phyloP scores from a whole-genome alignment of 371 early-diverging fungal genomes.

The Paraphysoderma sedebokerense region DNA sequence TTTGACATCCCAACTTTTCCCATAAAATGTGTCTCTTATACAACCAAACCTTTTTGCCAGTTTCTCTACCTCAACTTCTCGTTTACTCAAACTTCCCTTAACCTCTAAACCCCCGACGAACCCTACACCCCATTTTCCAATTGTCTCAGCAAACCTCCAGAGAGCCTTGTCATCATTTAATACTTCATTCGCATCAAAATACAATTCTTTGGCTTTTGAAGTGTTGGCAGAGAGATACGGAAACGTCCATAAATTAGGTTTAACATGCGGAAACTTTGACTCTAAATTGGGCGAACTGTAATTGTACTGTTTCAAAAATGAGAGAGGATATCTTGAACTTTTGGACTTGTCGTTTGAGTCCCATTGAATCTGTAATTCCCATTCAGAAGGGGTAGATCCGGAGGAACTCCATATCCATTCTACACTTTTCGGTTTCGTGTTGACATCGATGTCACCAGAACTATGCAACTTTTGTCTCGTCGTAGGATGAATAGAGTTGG shows the following conservation, averaged over 20 bases:
- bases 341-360: no score
- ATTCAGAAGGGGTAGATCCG: no score
- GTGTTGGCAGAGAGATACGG: no score
- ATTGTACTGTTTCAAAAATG: not conserved
- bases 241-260: no score
- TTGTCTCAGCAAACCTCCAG: no score
- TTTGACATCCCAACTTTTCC: slow-evolving; percentile 64
- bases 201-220: no score
- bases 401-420: not conserved
- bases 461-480: slow-evolving; percentile 66
- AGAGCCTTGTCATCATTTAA: no score
- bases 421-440: slow-evolving; percentile 20
- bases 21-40: slow-evolving; percentile 66
- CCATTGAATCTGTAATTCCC: no score
- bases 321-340: not conserved
- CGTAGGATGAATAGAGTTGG: slow-evolving; percentile 47
- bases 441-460: slow-evolving; percentile 44
- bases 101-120: no score
- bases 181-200: no score
- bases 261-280: no score
- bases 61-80: slow-evolving; percentile 14
- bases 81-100: slow-evolving; percentile 2
- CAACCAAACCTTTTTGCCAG: slow-evolving; percentile 58
- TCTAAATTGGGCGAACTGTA: slow-evolving; percentile 18
- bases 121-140: no score